Base-by-base conservation (phyloP, 176 grass and related monocot species). In the Oryza longistaminata region DNA sequence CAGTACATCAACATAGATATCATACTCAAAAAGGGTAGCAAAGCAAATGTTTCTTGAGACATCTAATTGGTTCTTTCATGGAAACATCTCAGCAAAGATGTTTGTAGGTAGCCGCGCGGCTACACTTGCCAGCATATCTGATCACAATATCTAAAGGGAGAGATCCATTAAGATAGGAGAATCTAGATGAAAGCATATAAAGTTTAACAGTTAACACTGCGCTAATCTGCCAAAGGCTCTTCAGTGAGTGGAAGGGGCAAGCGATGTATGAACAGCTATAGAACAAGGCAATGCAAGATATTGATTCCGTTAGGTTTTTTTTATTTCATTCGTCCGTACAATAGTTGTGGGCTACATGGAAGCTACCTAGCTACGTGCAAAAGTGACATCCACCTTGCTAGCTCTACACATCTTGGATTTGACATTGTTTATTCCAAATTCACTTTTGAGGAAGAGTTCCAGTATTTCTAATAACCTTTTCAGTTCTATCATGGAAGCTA, bases 151-250 rank as follows among this genome's bases (percentile, higher is more conserved):
- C 72, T 48, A 58, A 90, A 70, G 26, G 19, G 25, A 65, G 33
- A 66, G 78, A 78, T 82, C 75, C 79, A 76, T 82, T 45, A 85
- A 70, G 83, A 90, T 87, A 83, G 46, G 74, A 79, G 84, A 90
- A 90, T 83, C 84, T 37, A 72, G 45, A 64, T 42, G 79, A 71
- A 88, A 79, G 55, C 68, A 44, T 66, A 77, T 81, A 65, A 72
- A 68, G 83, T 86, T 86, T 77, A 81, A 43, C 84, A 66, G 66
- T 62, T 62, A 24, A 62, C 66, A 14, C 66, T 81, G 40, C 46
- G 52, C 68, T 83, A 61, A 83, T 87, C 62, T 68, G 46, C 60
- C 55, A 49, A 79, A 83, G 74, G 39, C 79, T 11, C 62, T 82
- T 83, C 27, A 39, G 68, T 48, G 80, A 73, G 74, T 74, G 79